Conservation (phyloP, 257 asterid species). For the Salvia rosmarinus region DNA sequence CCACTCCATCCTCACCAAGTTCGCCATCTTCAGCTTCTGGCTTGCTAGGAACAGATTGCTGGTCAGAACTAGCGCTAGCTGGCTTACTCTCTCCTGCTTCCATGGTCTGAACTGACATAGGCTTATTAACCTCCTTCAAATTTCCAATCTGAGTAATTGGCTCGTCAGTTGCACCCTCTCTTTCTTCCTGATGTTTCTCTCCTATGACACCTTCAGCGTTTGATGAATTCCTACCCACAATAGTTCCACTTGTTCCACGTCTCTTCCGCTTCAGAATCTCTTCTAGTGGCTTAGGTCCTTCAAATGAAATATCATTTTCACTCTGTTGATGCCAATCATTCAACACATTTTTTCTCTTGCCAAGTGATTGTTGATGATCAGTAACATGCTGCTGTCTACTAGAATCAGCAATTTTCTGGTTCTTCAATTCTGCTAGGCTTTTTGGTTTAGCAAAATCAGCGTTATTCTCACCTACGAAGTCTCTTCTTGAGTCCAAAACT, state of each 20-base stretch:
- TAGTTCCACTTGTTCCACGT: constrained; percentile 43
- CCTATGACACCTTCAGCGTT: constrained; percentile 32
- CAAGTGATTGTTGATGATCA: constrained; percentile 56
- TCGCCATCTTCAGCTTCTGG: constrained; percentile 57
- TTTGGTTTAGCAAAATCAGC: constrained; percentile 67
- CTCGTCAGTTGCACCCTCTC: constrained; percentile 28
- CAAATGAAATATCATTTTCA: constrained; percentile 61
- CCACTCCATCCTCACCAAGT: constrained; percentile 45
- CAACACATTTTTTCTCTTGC: constrained; percentile 66
- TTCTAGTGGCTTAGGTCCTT: constrained; percentile 88
- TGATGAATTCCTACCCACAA: constrained; percentile 20
- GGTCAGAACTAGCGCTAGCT: constrained; percentile 18
- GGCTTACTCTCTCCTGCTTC: constrained; percentile 35
- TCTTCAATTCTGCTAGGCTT: constrained; percentile 77
- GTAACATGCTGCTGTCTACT: constrained; percentile 38
- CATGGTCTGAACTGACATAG: constrained; percentile 33
- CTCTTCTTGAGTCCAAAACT: constrained; percentile 54
- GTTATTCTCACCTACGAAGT: constrained; percentile 38
- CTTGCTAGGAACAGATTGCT: constrained; percentile 30
- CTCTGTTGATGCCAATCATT: constrained; percentile 48
- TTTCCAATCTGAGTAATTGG: constrained; percentile 12
- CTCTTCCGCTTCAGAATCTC: constrained; percentile 86
- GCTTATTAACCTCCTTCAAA: constrained; percentile 37
- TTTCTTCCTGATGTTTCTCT: constrained; percentile 35
- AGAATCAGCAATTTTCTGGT: constrained; percentile 48